Evolutionary conservation across 345 rosid genomes (phyloP), one percentile per base, ranked within the genome.

Genomic region (Barbarea vulgaris): DNA sequence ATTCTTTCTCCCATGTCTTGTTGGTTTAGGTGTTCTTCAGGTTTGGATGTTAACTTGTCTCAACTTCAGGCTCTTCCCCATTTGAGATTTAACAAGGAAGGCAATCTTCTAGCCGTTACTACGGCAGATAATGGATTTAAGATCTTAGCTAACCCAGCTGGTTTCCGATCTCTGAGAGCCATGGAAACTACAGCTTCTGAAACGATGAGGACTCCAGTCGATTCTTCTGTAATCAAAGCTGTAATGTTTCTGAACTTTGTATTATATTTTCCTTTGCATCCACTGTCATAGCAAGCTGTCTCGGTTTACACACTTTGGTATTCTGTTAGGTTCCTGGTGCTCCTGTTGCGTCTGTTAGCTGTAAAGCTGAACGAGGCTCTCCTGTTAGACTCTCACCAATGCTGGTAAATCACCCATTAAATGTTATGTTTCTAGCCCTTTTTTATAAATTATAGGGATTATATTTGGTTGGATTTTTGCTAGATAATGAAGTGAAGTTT

Each of bases 51-150:
- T 69, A 44, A 61, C 74, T 61, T 61, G 33, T 70, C 46, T 46
- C 55, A 51, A 18, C 67, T 24, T 53, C 86, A 93, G 98, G 79
- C 77, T 78, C 79, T 82, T 78, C 97, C 98, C 42, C 84, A 87
- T 63, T 75, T 93, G 85, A 88, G 85, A 74, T 91, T 93, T 81
- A 93, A 85, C 69, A 91, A 83, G 84, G 96, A 93, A 64, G 98
- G 97, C 62, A 88, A 84, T 83, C 90, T 93, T 77, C 93, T 93
- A 27, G 97, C 94, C 51, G 98, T 91, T 72, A 84, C 87, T 34
- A 93, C 93, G 2, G 91, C 88, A 44, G 96, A 93, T 82, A 83
- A 85, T 73, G 98, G 98, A 64, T 88, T 93, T 75, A 93, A 93
- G 86, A 91, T 93, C 79, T 90, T 93, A 61, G 90, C 91, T 52